Base-by-base conservation (phyloP, 2,329 filamentous ascomycete species). In the Helotiales sp. region DNA sequence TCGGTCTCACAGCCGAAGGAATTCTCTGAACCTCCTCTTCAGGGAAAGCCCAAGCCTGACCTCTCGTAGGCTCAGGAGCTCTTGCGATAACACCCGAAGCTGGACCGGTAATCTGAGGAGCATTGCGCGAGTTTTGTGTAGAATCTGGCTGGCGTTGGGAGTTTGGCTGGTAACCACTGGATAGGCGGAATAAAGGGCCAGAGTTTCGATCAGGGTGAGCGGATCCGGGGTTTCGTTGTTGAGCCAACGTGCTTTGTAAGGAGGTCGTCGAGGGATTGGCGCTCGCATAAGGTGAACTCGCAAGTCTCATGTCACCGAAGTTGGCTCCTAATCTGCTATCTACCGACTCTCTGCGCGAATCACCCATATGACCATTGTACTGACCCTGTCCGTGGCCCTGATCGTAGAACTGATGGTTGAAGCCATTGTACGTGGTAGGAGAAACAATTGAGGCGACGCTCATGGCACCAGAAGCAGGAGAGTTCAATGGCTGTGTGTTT, bases 31-130 rank as follows among this genome's bases (percentile, higher is more conserved):
- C 87, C 61, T 89, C 86, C 63, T 91, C 88, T 75, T 93, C 91
- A 1, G 92, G 91, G 45, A 94, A 94, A 71, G 92, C 92, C 91
- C 92, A 95, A 4, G 92, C 90, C 77, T 91, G 91, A 76, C 92
- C 92, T 78, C 93, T 93, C 11, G 91, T 94, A 5, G 92, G 91
- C 77, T 93, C 90, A 32, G 91, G 89, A 45, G 92, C 92, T 72
- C 82, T 89, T 75, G 87, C 90, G 81, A 85, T 92, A 75, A 82
- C 87, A 79, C 84, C 86, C 62, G 82, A 89, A 71, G 83, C 90
- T 70, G 82, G 91, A 71, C 91, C 91, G 28, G 90, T 92, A 73
- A 95, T 95, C 8, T 91, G 87, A 5, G 92, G 92, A 2, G 92
- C 92, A 1, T 89, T 89, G 71, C 89, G 86, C 61, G 86, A 82